phyloP scores from a whole-genome alignment of 2,329 filamentous ascomycete species.

The Phoma sp. region DNA sequence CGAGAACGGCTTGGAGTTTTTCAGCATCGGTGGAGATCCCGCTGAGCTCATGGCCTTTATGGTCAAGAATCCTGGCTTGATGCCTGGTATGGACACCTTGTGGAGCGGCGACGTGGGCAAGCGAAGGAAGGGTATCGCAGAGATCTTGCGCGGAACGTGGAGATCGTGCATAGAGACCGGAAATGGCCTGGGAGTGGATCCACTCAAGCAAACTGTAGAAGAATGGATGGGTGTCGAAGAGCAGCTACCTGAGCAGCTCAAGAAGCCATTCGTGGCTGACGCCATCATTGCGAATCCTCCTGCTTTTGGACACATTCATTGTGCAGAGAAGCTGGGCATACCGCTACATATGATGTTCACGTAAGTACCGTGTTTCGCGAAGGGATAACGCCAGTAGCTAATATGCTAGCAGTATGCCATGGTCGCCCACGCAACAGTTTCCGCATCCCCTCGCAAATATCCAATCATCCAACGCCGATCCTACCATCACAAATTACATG shows the following conservation, averaged over 20 bases:
- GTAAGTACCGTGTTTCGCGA: neutral
- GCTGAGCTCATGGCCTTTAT: slow-evolving; percentile 73
- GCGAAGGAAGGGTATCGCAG: slow-evolving; percentile 74
- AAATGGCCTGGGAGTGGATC: slow-evolving; percentile 63
- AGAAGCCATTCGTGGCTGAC: slow-evolving; percentile 78
- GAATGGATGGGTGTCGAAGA: slow-evolving; percentile 52
- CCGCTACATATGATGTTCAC: slow-evolving; percentile 90
- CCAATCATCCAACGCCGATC: slow-evolving; percentile 75
- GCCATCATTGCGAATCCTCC: slow-evolving; percentile 81
- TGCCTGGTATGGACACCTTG: slow-evolving; percentile 80
- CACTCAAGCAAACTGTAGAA: slow-evolving; percentile 62
- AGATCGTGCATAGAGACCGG: slow-evolving; percentile 81
- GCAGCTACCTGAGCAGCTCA: slow-evolving; percentile 46
- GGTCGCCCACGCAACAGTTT: slow-evolving; percentile 84
- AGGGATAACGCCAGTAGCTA: neutral
- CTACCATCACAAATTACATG: slow-evolving; percentile 79
- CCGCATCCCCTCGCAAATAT: slow-evolving; percentile 87
- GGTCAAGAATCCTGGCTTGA: slow-evolving; percentile 86
- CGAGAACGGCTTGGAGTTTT: slow-evolving; percentile 58
- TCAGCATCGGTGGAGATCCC: slow-evolving; percentile 58
- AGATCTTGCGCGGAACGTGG: slow-evolving; percentile 87
- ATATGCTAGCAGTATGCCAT: slow-evolving; percentile 68
- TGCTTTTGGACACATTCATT: slow-evolving; percentile 77
- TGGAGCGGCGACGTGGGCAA: slow-evolving; percentile 78
- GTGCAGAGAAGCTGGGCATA: slow-evolving; percentile 76